Percentiles rank a stretch among this genome's conserved stretches.
These are phyloP conservation scores for Marasmius tenuissimus DNA, from an alignment of 1,284 basidiomycete species.

Conservation along the genomic window DNA sequence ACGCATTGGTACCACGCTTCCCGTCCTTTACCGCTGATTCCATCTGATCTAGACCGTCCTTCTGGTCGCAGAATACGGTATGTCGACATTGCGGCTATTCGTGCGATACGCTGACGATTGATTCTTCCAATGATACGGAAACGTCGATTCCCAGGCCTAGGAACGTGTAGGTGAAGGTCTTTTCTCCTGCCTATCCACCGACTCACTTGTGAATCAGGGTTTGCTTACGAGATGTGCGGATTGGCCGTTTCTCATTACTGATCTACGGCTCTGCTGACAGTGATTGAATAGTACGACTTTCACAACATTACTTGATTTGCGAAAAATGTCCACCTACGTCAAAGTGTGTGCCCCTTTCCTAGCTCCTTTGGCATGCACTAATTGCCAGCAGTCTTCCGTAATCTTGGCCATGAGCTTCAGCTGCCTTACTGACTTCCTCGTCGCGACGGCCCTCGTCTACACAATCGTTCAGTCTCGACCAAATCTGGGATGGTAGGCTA, in stretches of 20 bases:
- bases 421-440: conserved; percentile 8
- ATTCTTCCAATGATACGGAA: too few relatives aligned
- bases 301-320: too few relatives aligned
- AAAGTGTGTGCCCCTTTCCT: not conserved
- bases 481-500: conserved; percentile 9
- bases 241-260: too few relatives aligned
- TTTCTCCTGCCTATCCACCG: not conserved
- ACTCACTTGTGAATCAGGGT: not conserved
- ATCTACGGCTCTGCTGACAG: too few relatives aligned
- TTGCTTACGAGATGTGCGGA: conserved; percentile 8
- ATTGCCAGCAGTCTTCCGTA: not conserved
- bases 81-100: not conserved
- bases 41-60: not conserved
- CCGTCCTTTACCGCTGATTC: not conserved
- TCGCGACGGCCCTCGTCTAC: conserved; percentile 8
- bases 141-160: conserved; percentile 6
- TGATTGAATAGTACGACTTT: too few relatives aligned
- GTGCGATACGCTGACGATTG: too few relatives aligned
- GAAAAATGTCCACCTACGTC: too few relatives aligned
- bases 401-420: conserved; percentile 6
- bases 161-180: conserved; percentile 5
- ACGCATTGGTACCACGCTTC: too few relatives aligned
- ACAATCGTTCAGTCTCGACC: conserved; percentile 8
- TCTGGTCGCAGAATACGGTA: conserved; percentile 8
- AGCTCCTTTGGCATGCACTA: not conserved